phyloP scores from a whole-genome alignment of 1,139 yeast genomes.

The Diutina catenulata region DNA sequence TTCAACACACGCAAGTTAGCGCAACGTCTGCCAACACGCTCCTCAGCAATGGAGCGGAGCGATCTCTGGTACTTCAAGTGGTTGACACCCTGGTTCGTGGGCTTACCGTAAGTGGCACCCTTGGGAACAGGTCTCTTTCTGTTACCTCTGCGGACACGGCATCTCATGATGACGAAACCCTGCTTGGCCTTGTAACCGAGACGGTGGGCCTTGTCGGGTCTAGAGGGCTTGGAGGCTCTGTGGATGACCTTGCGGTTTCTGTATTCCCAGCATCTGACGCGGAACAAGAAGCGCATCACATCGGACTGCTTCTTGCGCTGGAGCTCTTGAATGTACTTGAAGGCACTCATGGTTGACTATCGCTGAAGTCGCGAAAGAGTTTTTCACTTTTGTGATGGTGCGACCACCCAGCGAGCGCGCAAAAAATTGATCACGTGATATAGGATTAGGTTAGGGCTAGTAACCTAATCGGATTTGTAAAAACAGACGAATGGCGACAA shows the following conservation, averaged over 20 bases:
- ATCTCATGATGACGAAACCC: slow-evolving; percentile 96
- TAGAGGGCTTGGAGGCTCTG: slow-evolving; percentile 98
- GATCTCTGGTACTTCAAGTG: slow-evolving; percentile 99
- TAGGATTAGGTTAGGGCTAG: no score
- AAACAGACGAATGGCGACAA: no score
- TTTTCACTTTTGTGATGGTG: slow-evolving; percentile 4
- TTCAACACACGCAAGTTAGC: slow-evolving; percentile 97
- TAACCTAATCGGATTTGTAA: no score
- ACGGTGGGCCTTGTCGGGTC: slow-evolving; percentile 99
- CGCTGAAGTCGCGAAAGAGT: background rate
- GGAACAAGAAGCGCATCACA: slow-evolving; percentile 95
- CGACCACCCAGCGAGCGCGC: no score
- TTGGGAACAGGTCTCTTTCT: slow-evolving; percentile 99
- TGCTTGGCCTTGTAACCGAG: slow-evolving; percentile 99
- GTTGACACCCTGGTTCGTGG: slow-evolving; percentile 99
- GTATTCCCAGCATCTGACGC: slow-evolving; percentile 99
- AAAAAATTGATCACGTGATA: no score
- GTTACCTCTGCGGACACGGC: slow-evolving; percentile 99
- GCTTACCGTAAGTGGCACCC: slow-evolving; percentile 99
- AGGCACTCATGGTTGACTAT: slow-evolving; percentile 79
- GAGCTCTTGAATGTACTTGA: slow-evolving; percentile 98
- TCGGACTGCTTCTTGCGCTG: slow-evolving; percentile 99
- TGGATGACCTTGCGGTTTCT: slow-evolving; percentile 98
- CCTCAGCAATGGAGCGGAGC: slow-evolving; percentile 96
- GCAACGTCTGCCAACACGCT: slow-evolving; percentile 98